A percentile compares a stretch with the other conserved stretches of the same genome.
Conservation (phyloP, 306 rosid species). For the Oxytropis ochrocephala region DNA sequence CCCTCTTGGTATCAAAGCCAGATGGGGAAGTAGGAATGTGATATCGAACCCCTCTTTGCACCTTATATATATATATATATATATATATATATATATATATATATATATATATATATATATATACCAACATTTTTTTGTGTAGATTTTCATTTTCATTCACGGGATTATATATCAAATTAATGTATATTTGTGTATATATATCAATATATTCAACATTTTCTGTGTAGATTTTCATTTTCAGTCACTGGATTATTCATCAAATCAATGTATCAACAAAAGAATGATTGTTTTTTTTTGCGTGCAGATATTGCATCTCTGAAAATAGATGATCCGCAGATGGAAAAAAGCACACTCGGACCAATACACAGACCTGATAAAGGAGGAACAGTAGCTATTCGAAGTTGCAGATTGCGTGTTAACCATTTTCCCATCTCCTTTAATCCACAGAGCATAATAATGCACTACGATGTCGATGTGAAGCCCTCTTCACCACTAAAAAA, state of each 20-base stretch:
- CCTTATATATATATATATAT: too few relatives aligned
- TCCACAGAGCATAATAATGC: constrained; percentile 34
- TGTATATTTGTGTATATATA: too few relatives aligned
- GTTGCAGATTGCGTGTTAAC: constrained; percentile 27
- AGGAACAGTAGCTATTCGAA: constrained; percentile 19
- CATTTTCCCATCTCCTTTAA: constrained; percentile 36
- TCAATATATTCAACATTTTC: too few relatives aligned
- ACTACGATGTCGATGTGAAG: constrained; percentile 47
- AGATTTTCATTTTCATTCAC: too few relatives aligned
- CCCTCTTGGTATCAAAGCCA: too few relatives aligned
- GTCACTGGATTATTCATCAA: neutral
- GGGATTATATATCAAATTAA: too few relatives aligned
- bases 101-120: too few relatives aligned
- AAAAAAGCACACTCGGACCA: constrained; percentile 5
- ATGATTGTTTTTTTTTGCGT: neutral
- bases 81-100: too few relatives aligned
- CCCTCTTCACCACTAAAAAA: constrained; percentile 14
- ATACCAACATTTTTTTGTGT: too few relatives aligned
- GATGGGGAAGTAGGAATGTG: too few relatives aligned
- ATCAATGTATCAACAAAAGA: neutral
- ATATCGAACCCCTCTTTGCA: too few relatives aligned
- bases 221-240: too few relatives aligned
- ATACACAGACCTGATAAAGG: constrained; percentile 56
- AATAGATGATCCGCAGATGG: neutral
- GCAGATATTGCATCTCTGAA: neutral